Percentiles rank a stretch among this genome's conserved stretches.
Evolutionary conservation across 2,329 filamentous ascomycete species (phyloP).

Genomic region (Penicillium italicum): DNA sequence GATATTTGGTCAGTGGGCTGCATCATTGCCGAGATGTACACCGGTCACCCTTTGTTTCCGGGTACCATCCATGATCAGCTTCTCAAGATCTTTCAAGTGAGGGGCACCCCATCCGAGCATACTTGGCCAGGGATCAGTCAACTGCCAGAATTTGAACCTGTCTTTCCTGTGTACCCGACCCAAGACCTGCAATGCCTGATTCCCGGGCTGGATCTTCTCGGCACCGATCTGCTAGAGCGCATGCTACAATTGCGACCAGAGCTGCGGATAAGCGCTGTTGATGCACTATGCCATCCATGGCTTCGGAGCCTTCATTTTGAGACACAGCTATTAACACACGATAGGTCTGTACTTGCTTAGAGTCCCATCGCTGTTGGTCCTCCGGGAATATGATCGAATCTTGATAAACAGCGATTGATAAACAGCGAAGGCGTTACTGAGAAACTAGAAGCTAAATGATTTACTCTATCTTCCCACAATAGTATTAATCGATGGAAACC

Average conservation of each 20-base stretch:
- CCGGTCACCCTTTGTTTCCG: conserved; percentile 90
- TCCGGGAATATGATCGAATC: too few species aligned
- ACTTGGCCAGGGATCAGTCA: conserved; percentile 93
- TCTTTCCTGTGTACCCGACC: conserved; percentile 59
- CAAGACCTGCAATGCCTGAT: neutral
- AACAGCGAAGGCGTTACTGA: too few species aligned
- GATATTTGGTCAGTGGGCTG: conserved; percentile 99
- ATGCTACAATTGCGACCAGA: neutral
- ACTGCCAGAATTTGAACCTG: conserved; percentile 93
- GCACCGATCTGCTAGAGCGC: neutral
- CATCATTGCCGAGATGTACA: conserved; percentile 99
- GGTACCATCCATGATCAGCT: conserved; percentile 97
- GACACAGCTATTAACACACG: too few species aligned
- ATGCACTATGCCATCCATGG: neutral
- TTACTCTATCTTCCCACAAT: too few species aligned
- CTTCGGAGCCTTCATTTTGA: neutral
- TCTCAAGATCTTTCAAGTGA: conserved; percentile 93
- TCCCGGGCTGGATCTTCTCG: neutral
- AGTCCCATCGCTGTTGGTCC: too few species aligned
- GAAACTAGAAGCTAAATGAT: too few species aligned
- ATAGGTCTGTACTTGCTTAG: too few species aligned
- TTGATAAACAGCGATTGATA: too few species aligned
- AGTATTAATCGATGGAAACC: too few species aligned
- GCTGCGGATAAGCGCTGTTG: neutral
- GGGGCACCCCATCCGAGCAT: conserved; percentile 93